Evolutionary conservation across 352 stramenopile genomes (phyloP).

Genomic region (Globisporangium acanthophoron): DNA sequence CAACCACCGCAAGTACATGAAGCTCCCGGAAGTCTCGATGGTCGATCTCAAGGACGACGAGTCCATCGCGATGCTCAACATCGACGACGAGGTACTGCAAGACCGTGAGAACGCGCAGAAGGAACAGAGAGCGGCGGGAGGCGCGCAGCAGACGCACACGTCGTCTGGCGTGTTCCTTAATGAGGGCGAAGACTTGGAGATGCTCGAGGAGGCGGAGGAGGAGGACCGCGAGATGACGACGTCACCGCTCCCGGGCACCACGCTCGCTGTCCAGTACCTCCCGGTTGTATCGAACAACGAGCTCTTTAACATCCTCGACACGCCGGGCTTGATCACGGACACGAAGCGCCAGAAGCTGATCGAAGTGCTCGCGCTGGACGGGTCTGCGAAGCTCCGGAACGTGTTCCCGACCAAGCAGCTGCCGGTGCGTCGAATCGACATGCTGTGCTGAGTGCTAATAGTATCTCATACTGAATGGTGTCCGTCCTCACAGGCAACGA

Average conservation of each 20-base stretch:
- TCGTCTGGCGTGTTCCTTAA: slow-evolving; percentile 35
- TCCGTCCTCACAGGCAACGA: slow-evolving; percentile 36
- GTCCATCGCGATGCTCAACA: slow-evolving; percentile 43
- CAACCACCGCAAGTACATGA: slow-evolving; percentile 86
- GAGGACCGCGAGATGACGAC: slow-evolving; percentile 80
- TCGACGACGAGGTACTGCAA: slow-evolving; percentile 35
- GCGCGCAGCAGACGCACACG: too few species aligned
- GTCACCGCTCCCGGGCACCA: slow-evolving; percentile 89
- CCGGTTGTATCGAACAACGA: slow-evolving; percentile 77
- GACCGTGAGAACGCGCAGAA: slow-evolving; percentile 10
- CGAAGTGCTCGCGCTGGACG: slow-evolving; percentile 68
- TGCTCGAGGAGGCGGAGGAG: slow-evolving; percentile 61
- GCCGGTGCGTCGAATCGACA: slow-evolving; percentile 26
- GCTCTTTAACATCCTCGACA: slow-evolving; percentile 79
- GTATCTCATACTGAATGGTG: not conserved
- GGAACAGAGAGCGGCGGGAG: too few species aligned
- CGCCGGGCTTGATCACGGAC: slow-evolving; percentile 73
- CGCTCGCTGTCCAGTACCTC: slow-evolving; percentile 77
- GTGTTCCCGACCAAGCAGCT: slow-evolving; percentile 76
- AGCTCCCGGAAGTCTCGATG: slow-evolving; percentile 49
- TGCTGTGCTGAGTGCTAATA: too few species aligned
- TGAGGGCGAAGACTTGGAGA: slow-evolving; percentile 52
- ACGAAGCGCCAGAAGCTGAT: slow-evolving; percentile 73
- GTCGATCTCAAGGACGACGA: slow-evolving; percentile 46
- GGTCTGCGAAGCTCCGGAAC: slow-evolving; percentile 56